These are phyloP conservation scores for Dioscorea alata DNA, from an alignment of 106 monocot species.

Conservation along the genomic window DNA sequence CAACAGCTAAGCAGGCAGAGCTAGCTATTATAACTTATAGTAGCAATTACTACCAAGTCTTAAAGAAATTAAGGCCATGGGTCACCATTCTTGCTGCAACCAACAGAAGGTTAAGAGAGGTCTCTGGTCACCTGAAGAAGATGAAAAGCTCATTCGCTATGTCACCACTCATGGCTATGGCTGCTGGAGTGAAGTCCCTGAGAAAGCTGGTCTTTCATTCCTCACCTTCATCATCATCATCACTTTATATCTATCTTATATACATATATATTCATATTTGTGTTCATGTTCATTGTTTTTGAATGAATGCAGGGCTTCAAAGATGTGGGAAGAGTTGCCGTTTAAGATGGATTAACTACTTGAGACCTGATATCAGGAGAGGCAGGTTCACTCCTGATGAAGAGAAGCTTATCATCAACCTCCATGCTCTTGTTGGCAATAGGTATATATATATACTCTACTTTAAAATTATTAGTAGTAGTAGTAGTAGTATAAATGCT, in stretches of 20 bases:
- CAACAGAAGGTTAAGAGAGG: slow-evolving; percentile 21
- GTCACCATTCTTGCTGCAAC: slow-evolving; percentile 19
- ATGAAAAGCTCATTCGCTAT: slow-evolving; percentile 15
- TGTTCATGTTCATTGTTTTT: neutral
- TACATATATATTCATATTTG: neutral
- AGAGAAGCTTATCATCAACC: slow-evolving; percentile 60
- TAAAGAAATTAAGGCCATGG: neutral
- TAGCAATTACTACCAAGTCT: too few relatives aligned
- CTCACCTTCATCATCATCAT: neutral
- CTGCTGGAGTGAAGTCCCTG: slow-evolving; percentile 21
- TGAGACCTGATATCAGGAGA: slow-evolving; percentile 55
- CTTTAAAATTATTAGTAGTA: too few relatives aligned
- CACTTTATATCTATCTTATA: neutral
- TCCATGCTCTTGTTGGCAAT: slow-evolving; percentile 58
- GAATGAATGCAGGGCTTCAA: slow-evolving; percentile 32
- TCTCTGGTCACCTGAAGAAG: slow-evolving; percentile 11
- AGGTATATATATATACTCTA: slow-evolving; percentile 25
- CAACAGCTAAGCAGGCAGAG: neutral
- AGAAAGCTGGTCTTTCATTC: slow-evolving; percentile 8
- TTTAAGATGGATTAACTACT: slow-evolving; percentile 54
- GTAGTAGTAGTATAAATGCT: neutral
- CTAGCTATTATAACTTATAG: too few relatives aligned
- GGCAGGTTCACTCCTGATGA: slow-evolving; percentile 49
- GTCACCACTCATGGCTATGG: slow-evolving; percentile 13
- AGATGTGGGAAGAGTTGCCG: slow-evolving; percentile 64